Conservation (phyloP, 2,329 filamentous ascomycete genomes). For the Xylaria sp. region DNA sequence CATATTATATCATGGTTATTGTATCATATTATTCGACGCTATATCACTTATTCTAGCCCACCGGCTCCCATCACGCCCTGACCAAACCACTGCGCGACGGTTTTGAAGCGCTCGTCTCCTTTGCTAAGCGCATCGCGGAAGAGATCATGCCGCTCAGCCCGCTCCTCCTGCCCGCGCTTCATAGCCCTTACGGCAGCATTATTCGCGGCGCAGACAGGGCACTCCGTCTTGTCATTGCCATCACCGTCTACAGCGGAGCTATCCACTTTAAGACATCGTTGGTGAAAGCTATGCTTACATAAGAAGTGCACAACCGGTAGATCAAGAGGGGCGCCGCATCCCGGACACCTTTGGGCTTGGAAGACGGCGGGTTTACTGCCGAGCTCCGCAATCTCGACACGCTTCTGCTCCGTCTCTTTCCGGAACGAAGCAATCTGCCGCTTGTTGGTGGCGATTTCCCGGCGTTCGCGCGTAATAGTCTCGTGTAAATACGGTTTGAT, state of each 20-base stretch:
- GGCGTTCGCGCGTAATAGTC: conserved; percentile 88
- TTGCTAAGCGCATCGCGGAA: conserved; percentile 82
- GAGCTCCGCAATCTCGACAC: conserved; percentile 80
- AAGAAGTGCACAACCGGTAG: conserved; percentile 94
- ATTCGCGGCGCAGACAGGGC: conserved; percentile 83
- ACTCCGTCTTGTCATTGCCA: conserved; percentile 75
- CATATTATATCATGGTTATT: conserved; percentile 22
- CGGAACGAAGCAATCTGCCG: conserved; percentile 86
- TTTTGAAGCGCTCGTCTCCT: conserved; percentile 87
- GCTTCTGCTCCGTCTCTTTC: conserved; percentile 82
- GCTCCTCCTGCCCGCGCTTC: conserved; percentile 85
- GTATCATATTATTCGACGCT: conserved; percentile 11
- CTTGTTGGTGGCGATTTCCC: conserved; percentile 84
- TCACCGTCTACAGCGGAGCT: conserved; percentile 47
- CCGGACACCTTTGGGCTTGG: conserved; percentile 87
- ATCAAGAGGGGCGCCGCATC: conserved; percentile 82
- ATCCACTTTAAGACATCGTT: conserved; percentile 78
- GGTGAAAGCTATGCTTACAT: conserved; percentile 97
- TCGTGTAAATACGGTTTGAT: conserved; percentile 91
- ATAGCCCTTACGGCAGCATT: conserved; percentile 93
- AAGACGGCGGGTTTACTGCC: conserved; percentile 86
- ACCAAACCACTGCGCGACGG: conserved; percentile 94
- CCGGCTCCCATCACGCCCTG: conserved; percentile 79
- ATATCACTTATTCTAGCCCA: conserved; percentile 34
- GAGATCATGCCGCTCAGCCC: conserved; percentile 86